These are phyloP conservation scores for Daedaleopsis nitida DNA, from an alignment of 768 basidiomycete genomes.

Conservation along the genomic window DNA sequence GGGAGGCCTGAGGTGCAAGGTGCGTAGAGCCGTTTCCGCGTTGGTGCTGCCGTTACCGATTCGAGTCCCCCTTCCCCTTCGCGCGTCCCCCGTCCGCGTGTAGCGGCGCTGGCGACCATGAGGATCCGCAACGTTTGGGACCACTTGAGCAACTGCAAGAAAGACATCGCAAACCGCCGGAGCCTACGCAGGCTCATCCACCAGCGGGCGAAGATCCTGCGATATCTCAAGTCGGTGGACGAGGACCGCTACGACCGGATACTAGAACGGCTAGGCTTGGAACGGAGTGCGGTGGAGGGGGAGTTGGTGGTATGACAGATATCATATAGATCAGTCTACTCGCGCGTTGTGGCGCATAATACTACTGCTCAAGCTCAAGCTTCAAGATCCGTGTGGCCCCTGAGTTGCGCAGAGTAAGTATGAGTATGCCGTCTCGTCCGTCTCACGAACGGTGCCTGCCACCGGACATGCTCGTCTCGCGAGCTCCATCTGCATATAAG, in stretches of 20 bases:
- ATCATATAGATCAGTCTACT: conserved; percentile 5
- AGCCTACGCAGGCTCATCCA: conserved; percentile 80
- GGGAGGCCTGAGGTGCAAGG: conserved; percentile 92
- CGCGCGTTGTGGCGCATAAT: neutral
- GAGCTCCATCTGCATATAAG: neutral
- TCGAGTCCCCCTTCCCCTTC: neutral
- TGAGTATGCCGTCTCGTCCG: neutral
- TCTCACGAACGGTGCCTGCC: neutral
- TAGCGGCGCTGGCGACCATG: conserved; percentile 86
- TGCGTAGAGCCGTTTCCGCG: conserved; percentile 36
- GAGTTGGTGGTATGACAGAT: conserved; percentile 71
- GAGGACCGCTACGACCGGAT: conserved; percentile 73
- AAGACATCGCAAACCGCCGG: conserved; percentile 77
- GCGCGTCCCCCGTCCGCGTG: neutral
- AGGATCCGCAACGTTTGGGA: conserved; percentile 81
- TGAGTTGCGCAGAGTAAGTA: neutral
- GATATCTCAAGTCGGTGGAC: conserved; percentile 69
- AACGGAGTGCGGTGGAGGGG: conserved; percentile 82
- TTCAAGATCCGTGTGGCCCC: neutral
- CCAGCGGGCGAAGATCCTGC: conserved; percentile 78
- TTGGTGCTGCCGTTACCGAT: neutral
- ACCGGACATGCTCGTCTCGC: neutral
- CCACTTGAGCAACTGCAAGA: conserved; percentile 68
- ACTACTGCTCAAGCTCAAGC: neutral
- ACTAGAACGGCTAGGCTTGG: conserved; percentile 74